These are phyloP conservation scores for Suhomyces canberraensis DNA, from an alignment of 805 yeast species.

Conservation along the genomic window DNA sequence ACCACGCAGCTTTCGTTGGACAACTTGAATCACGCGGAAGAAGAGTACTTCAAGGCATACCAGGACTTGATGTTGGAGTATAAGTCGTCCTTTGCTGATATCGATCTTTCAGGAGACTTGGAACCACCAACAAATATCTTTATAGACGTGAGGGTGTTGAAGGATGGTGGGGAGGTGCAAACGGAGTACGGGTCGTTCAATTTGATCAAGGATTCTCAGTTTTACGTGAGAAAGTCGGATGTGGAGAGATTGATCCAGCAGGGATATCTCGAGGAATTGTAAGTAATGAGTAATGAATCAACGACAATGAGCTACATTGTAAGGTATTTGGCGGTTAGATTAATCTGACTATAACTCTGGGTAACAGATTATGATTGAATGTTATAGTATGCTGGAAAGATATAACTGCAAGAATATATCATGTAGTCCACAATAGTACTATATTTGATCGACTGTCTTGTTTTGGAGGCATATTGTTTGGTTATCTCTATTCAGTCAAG, in stretches of 20 bases:
- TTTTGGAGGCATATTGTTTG: too few species aligned
- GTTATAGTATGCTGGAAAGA: too few species aligned
- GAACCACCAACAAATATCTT: conserved; percentile 90
- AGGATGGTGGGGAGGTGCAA: conserved; percentile 95
- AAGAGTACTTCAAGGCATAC: conserved; percentile 70
- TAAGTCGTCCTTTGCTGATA: conserved; percentile 75
- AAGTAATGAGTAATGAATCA: too few species aligned
- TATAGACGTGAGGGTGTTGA: conserved; percentile 87
- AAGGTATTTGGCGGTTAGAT: too few species aligned
- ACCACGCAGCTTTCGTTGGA: conserved; percentile 35
- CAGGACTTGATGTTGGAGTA: conserved; percentile 68
- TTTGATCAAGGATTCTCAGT: conserved; percentile 88
- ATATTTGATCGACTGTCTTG: too few species aligned
- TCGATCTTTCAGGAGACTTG: conserved; percentile 85
- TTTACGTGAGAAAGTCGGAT: conserved; percentile 89
- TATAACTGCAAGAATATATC: too few species aligned
- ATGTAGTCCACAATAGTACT: too few species aligned
- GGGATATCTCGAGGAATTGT: conserved; percentile 80
- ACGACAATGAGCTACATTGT: too few species aligned
- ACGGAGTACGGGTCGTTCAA: conserved; percentile 97
- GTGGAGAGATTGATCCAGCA: conserved; percentile 93
- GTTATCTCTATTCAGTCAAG: too few species aligned
- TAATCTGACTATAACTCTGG: too few species aligned
- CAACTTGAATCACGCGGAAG: conserved; percentile 72
- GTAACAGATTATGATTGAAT: too few species aligned